Conservation (phyloP, 2,329 filamentous ascomycete species). For the Aureobasidium sp. region DNA sequence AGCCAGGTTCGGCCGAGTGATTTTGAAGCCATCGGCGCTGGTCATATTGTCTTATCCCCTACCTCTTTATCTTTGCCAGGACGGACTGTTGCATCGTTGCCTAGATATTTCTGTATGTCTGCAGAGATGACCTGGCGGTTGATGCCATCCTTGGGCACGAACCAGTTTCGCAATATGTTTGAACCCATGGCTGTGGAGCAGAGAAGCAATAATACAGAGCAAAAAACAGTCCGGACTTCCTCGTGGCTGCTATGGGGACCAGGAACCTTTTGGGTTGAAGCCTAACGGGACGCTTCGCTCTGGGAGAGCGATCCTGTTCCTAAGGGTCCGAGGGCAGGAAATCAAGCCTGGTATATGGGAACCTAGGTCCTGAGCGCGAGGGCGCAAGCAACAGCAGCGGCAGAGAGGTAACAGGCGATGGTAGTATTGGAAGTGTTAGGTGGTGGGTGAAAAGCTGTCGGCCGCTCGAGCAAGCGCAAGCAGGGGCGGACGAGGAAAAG, state of each 20-base stretch:
- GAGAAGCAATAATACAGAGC: background rate
- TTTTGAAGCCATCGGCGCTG: conserved; percentile 19
- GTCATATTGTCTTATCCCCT: background rate
- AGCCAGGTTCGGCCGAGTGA: conserved; percentile 14
- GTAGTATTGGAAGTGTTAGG: background rate
- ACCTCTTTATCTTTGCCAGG: conserved; percentile 36
- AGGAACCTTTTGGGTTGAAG: background rate
- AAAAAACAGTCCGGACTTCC: background rate
- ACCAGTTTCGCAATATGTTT: conserved; percentile 40
- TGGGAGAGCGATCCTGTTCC: conserved; percentile 5
- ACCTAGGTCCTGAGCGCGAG: background rate
- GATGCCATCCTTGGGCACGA: conserved; percentile 44
- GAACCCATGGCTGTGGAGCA: conserved; percentile 23
- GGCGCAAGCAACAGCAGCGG: background rate
- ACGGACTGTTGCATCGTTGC: conserved; percentile 44
- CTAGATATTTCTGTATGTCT: conserved; percentile 47
- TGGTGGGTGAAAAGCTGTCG: background rate
- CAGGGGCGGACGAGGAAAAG: conserved; percentile 13
- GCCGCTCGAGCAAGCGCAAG: conserved; percentile 2
- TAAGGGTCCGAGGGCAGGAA: background rate
- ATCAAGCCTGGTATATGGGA: conserved; percentile 2
- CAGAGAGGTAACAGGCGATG: background rate
- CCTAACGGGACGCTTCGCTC: background rate
- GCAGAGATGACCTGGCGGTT: conserved; percentile 46
- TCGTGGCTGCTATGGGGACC: background rate